Percentiles rank a stretch among this genome's conserved stretches.
Evolutionary conservation across 129 eudicot genomes (phyloP).

Genomic region (Daucus carota): DNA sequence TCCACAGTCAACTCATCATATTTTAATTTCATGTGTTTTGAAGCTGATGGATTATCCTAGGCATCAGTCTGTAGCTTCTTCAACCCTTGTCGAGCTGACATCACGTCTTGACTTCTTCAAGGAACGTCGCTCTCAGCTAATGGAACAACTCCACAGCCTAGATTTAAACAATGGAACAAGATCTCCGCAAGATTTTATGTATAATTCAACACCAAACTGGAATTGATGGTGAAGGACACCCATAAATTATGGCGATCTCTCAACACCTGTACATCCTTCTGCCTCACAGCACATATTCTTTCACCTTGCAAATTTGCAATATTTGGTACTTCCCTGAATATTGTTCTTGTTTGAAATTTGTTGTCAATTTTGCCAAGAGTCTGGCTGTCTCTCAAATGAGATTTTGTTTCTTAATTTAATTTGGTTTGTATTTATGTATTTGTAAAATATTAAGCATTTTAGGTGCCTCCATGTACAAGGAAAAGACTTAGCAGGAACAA

Average conservation of each 20-base stretch:
- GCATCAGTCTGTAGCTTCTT: conserved; percentile 66
- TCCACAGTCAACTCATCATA: neutral
- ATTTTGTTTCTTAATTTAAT: neutral
- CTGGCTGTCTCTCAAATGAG: neutral
- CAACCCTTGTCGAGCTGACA: conserved; percentile 84
- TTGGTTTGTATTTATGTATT: neutral
- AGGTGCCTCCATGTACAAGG: neutral
- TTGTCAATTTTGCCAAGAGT: neutral
- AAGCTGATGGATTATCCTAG: conserved; percentile 64
- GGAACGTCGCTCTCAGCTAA: conserved; percentile 83
- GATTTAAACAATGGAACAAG: conserved; percentile 58
- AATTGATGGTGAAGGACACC: conserved; percentile 14
- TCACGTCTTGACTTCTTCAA: conserved; percentile 93
- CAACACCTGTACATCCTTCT: neutral
- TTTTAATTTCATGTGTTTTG: neutral
- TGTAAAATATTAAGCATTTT: neutral
- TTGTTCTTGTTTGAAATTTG: neutral
- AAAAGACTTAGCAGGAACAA: neutral
- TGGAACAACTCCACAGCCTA: conserved; percentile 91
- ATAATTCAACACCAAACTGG: conserved; percentile 81
- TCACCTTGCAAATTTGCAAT: neutral
- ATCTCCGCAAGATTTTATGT: conserved; percentile 56
- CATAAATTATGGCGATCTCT: neutral
- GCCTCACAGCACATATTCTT: neutral
- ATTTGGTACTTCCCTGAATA: neutral